Evolutionary conservation across 192 early-diverging fungal genomes (phyloP), one percentile per base, ranked within the genome.

Genomic region (Podila epigama): DNA sequence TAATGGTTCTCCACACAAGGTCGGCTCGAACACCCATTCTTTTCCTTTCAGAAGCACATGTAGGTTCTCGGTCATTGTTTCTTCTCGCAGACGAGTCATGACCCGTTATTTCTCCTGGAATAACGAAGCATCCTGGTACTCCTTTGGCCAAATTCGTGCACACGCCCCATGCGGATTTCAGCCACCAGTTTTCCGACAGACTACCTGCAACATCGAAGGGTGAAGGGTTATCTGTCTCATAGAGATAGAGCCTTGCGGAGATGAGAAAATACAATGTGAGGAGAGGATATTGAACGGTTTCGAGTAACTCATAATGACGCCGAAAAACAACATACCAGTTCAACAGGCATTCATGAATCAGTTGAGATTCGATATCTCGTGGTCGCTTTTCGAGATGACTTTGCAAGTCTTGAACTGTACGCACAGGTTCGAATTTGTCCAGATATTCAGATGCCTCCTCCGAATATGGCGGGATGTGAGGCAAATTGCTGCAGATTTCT

Each of bases 41-140:
- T 40, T 68, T 68, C 42, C 42, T 53, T 33, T 68, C 66, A 35
- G 22, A 33, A 13, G 36, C 57, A 16, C 42, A 41, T 44, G 51
- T 60, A 9, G 62, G 32, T 37, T 54, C 52, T 27, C 52, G 48
- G 5, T 31, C 34, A 39, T 59, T 16, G 42, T 69, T 69, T 9
- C 58, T 52, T 60, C 67, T 60, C 55, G 58, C 67, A n/a, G 51
- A 60, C 50, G 58, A 69, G 36, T 69, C 58, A 54, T 60, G 58
- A 39, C 58, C 51, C 15, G 67, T 60, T 15, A 55, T 54, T 25
- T 61, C 59, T 33, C 59, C 59, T 32, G 51, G 51, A 44, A 69
- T 40, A 27, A 69, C 58, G 48, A 69, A 69, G 36, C 51, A 40
- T 42, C 59, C 51, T 42, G 67, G 59, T 16, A 61, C 56, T 11